Conservation (phyloP, 257 asterid species). For the Nicotiana benthamiana region DNA sequence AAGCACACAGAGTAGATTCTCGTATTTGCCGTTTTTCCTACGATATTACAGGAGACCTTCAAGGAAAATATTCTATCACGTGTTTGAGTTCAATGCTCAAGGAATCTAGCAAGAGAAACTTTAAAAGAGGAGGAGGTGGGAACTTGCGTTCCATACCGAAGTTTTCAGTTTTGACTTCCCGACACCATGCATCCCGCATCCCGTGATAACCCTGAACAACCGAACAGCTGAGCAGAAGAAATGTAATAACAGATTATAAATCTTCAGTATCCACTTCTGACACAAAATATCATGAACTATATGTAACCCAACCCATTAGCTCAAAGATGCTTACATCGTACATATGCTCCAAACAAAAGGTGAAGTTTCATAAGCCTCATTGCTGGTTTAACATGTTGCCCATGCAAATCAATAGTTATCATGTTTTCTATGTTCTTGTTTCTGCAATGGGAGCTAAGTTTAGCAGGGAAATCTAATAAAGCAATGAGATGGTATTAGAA, state of each 20-base stretch:
- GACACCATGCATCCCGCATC: slow-evolving; percentile 87
- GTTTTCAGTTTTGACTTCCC: slow-evolving; percentile 85
- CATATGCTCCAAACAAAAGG: slow-evolving; percentile 86
- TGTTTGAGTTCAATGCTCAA: too few species aligned
- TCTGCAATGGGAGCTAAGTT: slow-evolving; percentile 48
- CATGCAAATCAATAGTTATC: slow-evolving; percentile 91
- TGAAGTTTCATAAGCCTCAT: slow-evolving; percentile 93
- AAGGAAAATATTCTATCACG: neutral
- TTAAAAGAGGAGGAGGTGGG: neutral
- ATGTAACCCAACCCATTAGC: neutral
- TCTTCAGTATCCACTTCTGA: neutral
- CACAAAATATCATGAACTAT: neutral
- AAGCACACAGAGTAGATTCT: neutral
- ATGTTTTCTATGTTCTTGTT: slow-evolving; percentile 61
- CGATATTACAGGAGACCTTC: neutral
- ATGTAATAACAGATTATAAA: neutral
- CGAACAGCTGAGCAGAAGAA: slow-evolving; percentile 55
- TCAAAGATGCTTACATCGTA: slow-evolving; percentile 60
- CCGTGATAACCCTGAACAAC: slow-evolving; percentile 81
- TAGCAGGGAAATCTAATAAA: neutral
- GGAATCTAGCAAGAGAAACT: neutral
- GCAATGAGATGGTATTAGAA: neutral
- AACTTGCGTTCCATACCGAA: slow-evolving; percentile 40
- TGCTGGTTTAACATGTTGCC: slow-evolving; percentile 85
- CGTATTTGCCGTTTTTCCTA: neutral